Percentiles rank a stretch among this genome's conserved stretches.
These are phyloP conservation scores for Lumnitzera racemosa DNA, from an alignment of 345 rosid genomes.

Conservation along the genomic window DNA sequence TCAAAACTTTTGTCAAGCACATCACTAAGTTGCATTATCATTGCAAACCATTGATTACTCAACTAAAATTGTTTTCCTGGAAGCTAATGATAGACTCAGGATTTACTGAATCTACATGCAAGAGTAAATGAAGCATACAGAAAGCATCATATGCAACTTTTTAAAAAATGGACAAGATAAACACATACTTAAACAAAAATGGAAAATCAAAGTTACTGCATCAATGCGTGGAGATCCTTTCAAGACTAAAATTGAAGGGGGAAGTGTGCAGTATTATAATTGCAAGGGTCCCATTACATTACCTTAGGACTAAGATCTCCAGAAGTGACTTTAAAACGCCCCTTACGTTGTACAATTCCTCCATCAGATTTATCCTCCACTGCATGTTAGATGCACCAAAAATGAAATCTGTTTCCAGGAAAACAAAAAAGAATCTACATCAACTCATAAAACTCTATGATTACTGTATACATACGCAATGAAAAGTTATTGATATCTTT, in stretches of 20 bases:
- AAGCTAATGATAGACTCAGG: too few relatives aligned
- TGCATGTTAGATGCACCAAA: conserved; percentile 15
- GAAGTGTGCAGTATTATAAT: conserved; percentile 1
- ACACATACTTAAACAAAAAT: too few relatives aligned
- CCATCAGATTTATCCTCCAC: conserved; percentile 76
- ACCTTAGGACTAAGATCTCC: conserved; percentile 90
- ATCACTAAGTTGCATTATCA: too few relatives aligned
- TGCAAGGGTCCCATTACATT: conserved; percentile 3
- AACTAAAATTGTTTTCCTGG: too few relatives aligned
- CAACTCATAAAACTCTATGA: conserved; percentile 6
- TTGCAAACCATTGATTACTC: too few relatives aligned
- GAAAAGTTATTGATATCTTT: conserved; percentile 55
- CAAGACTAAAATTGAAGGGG: conserved; percentile 4
- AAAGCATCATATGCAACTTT: too few relatives aligned
- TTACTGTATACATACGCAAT: conserved; percentile 29
- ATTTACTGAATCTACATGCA: too few relatives aligned
- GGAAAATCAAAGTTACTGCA: too few relatives aligned
- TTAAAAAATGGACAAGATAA: too few relatives aligned
- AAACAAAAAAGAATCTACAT: too few relatives aligned
- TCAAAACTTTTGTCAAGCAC: too few relatives aligned
- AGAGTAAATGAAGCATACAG: too few relatives aligned
- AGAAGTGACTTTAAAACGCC: conserved; percentile 86
- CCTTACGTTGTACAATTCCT: conserved; percentile 71
- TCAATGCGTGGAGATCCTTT: neutral
- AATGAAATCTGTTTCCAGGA: neutral